These are phyloP conservation scores for Agastache rugosa DNA, from an alignment of 257 asterid species.

Conservation along the genomic window DNA sequence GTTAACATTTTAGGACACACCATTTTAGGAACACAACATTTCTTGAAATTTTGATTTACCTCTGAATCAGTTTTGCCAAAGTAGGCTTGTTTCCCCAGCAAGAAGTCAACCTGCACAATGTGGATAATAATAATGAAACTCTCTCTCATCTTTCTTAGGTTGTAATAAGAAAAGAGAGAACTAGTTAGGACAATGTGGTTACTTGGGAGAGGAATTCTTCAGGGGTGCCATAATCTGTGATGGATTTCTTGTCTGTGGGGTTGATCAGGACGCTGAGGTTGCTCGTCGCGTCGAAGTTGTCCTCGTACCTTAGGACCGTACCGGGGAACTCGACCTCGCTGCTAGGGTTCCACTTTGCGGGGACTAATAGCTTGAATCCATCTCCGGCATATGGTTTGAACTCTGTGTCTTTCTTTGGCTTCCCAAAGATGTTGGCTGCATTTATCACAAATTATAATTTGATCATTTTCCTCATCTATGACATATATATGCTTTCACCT, in stretches of 20 bases:
- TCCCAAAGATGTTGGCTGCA: slow-evolving; percentile 83
- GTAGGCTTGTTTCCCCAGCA: slow-evolving; percentile 88
- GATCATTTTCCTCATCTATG: neutral
- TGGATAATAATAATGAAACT: neutral
- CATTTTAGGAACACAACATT: neutral
- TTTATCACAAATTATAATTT: slow-evolving; percentile 13
- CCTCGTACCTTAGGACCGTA: slow-evolving; percentile 81
- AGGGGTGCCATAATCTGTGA: slow-evolving; percentile 79
- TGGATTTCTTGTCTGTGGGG: slow-evolving; percentile 86
- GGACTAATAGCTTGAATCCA: slow-evolving; percentile 65
- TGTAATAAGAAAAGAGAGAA: neutral
- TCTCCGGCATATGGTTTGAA: slow-evolving; percentile 55
- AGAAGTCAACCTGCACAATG: slow-evolving; percentile 76
- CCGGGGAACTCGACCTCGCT: slow-evolving; percentile 77
- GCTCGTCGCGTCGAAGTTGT: slow-evolving; percentile 81
- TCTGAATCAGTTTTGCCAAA: slow-evolving; percentile 84
- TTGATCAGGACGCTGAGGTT: slow-evolving; percentile 59
- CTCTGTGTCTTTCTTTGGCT: slow-evolving; percentile 73
- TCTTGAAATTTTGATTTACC: slow-evolving; percentile 50
- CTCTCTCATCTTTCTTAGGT: neutral
- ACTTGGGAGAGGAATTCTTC: slow-evolving; percentile 77
- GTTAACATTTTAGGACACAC: neutral
- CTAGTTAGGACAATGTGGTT: neutral
- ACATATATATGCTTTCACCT: neutral
- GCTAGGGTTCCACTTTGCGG: slow-evolving; percentile 88